Percentiles rank a stretch among this genome's conserved stretches.
phyloP scores from a whole-genome alignment of 768 basidiomycete species.

The Collybia sp. region DNA sequence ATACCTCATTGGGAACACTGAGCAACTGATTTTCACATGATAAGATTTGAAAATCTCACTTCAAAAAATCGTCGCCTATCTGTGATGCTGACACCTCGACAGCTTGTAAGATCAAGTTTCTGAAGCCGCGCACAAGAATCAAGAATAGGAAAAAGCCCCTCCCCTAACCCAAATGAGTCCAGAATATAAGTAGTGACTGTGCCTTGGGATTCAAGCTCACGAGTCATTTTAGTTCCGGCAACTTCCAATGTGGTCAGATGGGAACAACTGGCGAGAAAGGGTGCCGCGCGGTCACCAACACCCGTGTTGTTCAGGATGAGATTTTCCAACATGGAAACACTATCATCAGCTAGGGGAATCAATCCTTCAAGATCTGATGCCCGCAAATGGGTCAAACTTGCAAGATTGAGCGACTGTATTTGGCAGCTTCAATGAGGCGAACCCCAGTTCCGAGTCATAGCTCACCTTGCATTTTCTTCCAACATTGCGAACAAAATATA shows the following conservation, averaged over 20 bases:
- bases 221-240: slow-evolving; percentile 54
- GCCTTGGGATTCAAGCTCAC: slow-evolving; percentile 27
- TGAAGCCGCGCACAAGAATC: slow-evolving; percentile 49
- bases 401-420: slow-evolving; percentile 52
- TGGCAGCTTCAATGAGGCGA: not conserved
- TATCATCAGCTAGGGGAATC: slow-evolving; percentile 24
- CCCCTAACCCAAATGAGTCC: slow-evolving; percentile 26
- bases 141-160: slow-evolving; percentile 51
- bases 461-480: slow-evolving; percentile 57
- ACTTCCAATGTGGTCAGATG: slow-evolving; percentile 44
- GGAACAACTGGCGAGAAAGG: slow-evolving; percentile 48
- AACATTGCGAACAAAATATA: slow-evolving; percentile 42
- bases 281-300: slow-evolving; percentile 52
- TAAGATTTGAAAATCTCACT: slow-evolving; percentile 23
- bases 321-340: slow-evolving; percentile 34
- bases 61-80: slow-evolving; percentile 68
- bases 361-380: slow-evolving; percentile 51
- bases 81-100: slow-evolving; percentile 53
- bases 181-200: not conserved
- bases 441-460: not conserved
- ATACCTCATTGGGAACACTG: slow-evolving; percentile 18
- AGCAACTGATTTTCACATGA: not conserved
- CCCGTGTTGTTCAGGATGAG: slow-evolving; percentile 57
- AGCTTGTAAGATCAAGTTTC: slow-evolving; percentile 62
- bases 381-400: slow-evolving; percentile 43